phyloP scores from a whole-genome alignment of 371 early-diverging fungal genomes.

The Basidiobolus meristosporus region DNA sequence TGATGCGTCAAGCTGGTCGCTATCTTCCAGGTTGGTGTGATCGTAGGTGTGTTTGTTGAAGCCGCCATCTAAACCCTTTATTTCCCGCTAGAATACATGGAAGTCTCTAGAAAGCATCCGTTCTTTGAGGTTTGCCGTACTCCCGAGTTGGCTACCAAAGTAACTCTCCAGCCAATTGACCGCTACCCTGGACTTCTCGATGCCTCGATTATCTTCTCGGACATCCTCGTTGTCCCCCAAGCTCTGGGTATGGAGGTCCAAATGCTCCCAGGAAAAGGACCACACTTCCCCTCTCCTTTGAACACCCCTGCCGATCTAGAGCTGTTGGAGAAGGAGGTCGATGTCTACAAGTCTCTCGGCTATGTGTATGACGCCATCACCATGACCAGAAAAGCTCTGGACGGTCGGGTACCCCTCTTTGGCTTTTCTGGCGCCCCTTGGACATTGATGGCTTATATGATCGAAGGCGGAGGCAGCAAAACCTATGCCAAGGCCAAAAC shows the following conservation, averaged over 20 bases:
- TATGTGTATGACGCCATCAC: conserved; percentile 95
- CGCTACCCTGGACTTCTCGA: conserved; percentile 80
- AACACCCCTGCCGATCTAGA: conserved; percentile 47
- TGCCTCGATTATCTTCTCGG: conserved; percentile 94
- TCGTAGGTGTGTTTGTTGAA: not conserved
- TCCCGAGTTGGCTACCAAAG: conserved; percentile 79
- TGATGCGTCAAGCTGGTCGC: conserved; percentile 96
- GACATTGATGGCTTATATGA: conserved; percentile 97
- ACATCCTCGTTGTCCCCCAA: conserved; percentile 93
- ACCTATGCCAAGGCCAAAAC: conserved; percentile 72
- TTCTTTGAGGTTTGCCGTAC: conserved; percentile 90
- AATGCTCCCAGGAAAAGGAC: conserved; percentile 87
- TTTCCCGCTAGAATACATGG: conserved; percentile 83
- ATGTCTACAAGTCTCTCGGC: conserved; percentile 48
- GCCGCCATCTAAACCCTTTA: not conserved
- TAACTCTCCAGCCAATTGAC: conserved; percentile 91
- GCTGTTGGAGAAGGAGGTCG: conserved; percentile 37
- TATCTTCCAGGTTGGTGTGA: conserved; percentile 74
- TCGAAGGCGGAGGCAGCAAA: conserved; percentile 94
- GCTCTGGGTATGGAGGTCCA: conserved; percentile 86
- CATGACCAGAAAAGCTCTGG: conserved; percentile 65
- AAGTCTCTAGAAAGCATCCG: conserved; percentile 62
- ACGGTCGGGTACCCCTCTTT: conserved; percentile 79
- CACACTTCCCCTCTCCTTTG: conserved; percentile 77
- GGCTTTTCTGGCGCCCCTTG: conserved; percentile 96